Conservation (phyloP, 179 eudicot species). For the Spergularia azorica region DNA sequence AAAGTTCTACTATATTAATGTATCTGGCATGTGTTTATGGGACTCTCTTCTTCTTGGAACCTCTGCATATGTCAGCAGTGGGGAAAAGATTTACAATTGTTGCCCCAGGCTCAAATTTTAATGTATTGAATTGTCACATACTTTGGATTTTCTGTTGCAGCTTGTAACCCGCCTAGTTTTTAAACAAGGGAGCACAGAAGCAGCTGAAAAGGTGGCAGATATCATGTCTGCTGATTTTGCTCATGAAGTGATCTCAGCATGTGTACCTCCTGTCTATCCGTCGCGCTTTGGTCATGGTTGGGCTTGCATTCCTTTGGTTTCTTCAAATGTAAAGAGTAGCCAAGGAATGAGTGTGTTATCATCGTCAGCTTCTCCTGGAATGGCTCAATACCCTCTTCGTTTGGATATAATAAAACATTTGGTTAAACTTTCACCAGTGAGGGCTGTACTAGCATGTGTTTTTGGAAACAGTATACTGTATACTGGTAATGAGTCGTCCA, state of each 20-base stretch:
- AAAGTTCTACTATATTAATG: no score
- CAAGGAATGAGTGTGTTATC: slow-evolving; percentile 46
- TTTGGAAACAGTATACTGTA: slow-evolving; percentile 90
- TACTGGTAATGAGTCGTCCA: slow-evolving; percentile 65
- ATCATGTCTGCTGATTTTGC: slow-evolving; percentile 97
- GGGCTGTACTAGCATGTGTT: slow-evolving; percentile 94
- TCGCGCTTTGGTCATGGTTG: slow-evolving; percentile 95
- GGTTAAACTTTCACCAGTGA: slow-evolving; percentile 87
- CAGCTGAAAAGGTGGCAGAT: slow-evolving; percentile 96
- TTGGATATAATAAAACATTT: slow-evolving; percentile 91
- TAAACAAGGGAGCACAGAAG: slow-evolving; percentile 96
- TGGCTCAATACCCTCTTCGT: slow-evolving; percentile 85
- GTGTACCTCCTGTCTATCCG: slow-evolving; percentile 98
- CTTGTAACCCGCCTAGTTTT: slow-evolving; percentile 96
- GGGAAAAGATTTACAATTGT: not conserved
- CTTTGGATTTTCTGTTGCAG: slow-evolving; percentile 47
- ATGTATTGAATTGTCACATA: not conserved
- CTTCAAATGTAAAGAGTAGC: slow-evolving; percentile 48
- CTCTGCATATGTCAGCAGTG: not conserved
- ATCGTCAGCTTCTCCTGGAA: slow-evolving; percentile 63
- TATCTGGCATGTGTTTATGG: slow-evolving; percentile 14
- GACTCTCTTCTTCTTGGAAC: not conserved
- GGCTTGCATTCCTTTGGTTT: slow-evolving; percentile 93
- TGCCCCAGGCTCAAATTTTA: not conserved
- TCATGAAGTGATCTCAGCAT: slow-evolving; percentile 97